Conservation (phyloP, 192 early-diverging fungal species). For the Podila minutissima region DNA sequence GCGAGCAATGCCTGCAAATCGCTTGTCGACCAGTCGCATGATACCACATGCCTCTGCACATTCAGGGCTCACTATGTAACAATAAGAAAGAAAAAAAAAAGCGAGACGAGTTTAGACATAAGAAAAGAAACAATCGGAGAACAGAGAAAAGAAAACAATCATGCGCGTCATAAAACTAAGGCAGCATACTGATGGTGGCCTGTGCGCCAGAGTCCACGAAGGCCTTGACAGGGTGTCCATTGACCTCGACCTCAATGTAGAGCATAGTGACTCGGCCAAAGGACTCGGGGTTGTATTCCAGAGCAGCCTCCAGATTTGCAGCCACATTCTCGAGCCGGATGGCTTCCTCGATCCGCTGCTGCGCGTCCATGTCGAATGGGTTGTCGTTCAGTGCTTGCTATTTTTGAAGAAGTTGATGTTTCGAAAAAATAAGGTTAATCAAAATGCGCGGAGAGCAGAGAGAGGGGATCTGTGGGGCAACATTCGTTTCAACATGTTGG, state of each 20-base stretch:
- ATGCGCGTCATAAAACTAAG: background rate
- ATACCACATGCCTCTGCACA: slow-evolving; percentile 82
- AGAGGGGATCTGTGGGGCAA: too few relatives aligned
- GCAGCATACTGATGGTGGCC: slow-evolving; percentile 84
- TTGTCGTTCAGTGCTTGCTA: slow-evolving; percentile 73
- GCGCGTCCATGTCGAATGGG: slow-evolving; percentile 92
- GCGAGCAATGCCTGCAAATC: slow-evolving; percentile 89
- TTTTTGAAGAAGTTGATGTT: background rate
- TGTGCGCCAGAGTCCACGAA: slow-evolving; percentile 98
- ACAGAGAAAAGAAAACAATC: background rate
- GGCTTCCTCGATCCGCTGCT: slow-evolving; percentile 89
- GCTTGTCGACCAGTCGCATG: slow-evolving; percentile 88
- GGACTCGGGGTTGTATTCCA: slow-evolving; percentile 95
- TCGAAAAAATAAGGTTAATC: too few relatives aligned
- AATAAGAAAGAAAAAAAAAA: background rate
- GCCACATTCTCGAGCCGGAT: slow-evolving; percentile 88
- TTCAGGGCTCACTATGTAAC: slow-evolving; percentile 63
- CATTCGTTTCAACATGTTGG: too few relatives aligned
- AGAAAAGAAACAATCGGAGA: background rate
- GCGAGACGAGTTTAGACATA: background rate
- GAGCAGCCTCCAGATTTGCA: slow-evolving; percentile 83
- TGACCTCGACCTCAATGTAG: slow-evolving; percentile 91
- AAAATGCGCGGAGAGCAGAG: too few relatives aligned
- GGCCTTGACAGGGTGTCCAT: slow-evolving; percentile 88
- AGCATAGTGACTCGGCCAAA: slow-evolving; percentile 94